phyloP scores from a whole-genome alignment of 306 rosid genomes.

The Ormosia emarginata region DNA sequence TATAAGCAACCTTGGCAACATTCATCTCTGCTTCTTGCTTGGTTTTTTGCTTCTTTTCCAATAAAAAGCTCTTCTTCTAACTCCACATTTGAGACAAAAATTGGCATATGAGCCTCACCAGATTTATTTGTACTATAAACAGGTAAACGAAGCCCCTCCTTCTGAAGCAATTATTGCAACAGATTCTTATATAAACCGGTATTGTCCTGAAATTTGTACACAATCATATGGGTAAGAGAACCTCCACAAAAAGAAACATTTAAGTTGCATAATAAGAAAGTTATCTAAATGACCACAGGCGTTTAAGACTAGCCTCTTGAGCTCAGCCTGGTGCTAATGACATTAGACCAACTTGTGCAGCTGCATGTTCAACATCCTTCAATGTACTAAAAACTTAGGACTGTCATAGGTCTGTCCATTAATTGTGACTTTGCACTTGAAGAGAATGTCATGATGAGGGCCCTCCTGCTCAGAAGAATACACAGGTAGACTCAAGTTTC shows the following conservation, averaged over 20 bases:
- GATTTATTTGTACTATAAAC: conserved; percentile 39
- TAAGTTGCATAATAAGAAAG: not conserved
- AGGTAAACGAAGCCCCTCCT: conserved; percentile 50
- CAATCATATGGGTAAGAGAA: conserved; percentile 8
- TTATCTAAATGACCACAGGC: not conserved
- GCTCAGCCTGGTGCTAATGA: conserved; percentile 43
- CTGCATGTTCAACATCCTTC: conserved; percentile 91
- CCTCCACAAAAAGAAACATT: not conserved
- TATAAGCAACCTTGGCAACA: conserved; percentile 81
- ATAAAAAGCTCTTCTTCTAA: conserved; percentile 48
- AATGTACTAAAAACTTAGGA: conserved; percentile 42
- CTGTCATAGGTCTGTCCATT: conserved; percentile 59
- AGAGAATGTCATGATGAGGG: conserved; percentile 68
- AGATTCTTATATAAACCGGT: conserved; percentile 63
- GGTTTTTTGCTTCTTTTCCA: conserved; percentile 57
- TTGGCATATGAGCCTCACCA: conserved; percentile 63
- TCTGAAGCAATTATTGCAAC: conserved; percentile 74
- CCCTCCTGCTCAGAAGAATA: conserved; percentile 77
- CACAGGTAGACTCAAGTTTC: conserved; percentile 44
- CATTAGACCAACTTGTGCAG: conserved; percentile 68
- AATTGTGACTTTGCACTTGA: conserved; percentile 63
- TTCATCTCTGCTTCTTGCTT: conserved; percentile 78
- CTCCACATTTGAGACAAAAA: conserved; percentile 66
- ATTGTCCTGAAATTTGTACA: conserved; percentile 43
- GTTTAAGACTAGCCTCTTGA: conserved; percentile 61